Conservation (phyloP, 192 early-diverging fungal genomes). For the Backusella parvicylindrica region DNA sequence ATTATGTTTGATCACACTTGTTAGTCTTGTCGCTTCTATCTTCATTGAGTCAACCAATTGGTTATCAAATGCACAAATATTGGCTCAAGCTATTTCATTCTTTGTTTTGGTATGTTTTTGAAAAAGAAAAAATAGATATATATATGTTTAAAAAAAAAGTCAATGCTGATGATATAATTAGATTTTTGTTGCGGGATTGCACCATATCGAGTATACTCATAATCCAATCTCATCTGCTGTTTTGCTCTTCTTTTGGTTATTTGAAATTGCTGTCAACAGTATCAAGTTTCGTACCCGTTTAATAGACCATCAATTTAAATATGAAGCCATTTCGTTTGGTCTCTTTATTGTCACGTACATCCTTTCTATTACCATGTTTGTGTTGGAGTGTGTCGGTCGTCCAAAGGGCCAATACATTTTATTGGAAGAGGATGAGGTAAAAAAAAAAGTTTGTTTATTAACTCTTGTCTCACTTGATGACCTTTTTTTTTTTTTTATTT, state of each 20-base stretch:
- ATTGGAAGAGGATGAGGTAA: slow-evolving; percentile 33
- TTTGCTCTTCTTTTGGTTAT: slow-evolving; percentile 61
- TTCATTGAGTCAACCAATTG: not conserved
- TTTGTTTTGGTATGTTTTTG: slow-evolving; percentile 24
- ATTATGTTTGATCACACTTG: slow-evolving; percentile 5
- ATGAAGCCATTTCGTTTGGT: slow-evolving; percentile 3
- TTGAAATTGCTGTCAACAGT: slow-evolving; percentile 26
- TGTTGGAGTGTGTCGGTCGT: slow-evolving; percentile 36
- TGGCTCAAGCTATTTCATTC: slow-evolving; percentile 16
- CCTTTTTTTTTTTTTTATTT: not conserved
- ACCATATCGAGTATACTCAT: slow-evolving; percentile 33
- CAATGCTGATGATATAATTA: slow-evolving; percentile 6
- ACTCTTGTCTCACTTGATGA: not conserved
- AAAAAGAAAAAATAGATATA: slow-evolving; percentile 9
- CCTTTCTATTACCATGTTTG: slow-evolving; percentile 36
- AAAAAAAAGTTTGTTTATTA: not conserved
- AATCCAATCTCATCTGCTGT: slow-evolving; percentile 46
- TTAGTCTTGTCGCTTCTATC: not conserved
- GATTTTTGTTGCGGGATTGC: slow-evolving; percentile 28
- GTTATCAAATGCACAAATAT: slow-evolving; percentile 18
- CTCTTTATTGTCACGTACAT: slow-evolving; percentile 29
- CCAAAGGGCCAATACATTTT: slow-evolving; percentile 32
- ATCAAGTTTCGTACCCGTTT: slow-evolving; percentile 45
- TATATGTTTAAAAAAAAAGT: not conserved
- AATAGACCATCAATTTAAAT: not conserved